These are phyloP conservation scores for Xylaria sp. DNA, from an alignment of 2,329 filamentous ascomycete genomes.

Conservation along the genomic window DNA sequence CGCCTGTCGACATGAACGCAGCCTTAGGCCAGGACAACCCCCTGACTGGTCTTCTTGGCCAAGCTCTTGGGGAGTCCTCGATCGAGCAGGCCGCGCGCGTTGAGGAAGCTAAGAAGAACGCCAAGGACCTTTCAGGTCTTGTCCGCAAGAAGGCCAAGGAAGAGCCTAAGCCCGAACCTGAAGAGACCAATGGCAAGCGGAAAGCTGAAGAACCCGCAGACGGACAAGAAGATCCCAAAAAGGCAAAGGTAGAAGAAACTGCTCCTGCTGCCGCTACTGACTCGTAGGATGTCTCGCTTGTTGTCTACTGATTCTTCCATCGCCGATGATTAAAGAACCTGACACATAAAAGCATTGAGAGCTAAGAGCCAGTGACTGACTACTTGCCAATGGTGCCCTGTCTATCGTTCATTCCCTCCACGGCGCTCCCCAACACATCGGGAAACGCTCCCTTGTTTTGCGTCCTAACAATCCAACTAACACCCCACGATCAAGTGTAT, in stretches of 20 bases:
- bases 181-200: constrained; percentile 48
- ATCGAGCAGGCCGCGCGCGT: constrained; percentile 70
- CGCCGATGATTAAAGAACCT: not conserved
- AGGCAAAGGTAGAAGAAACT: constrained; percentile 28
- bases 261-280: not conserved
- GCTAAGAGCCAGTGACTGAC: not conserved
- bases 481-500: not conserved
- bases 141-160: constrained; percentile 70
- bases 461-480: not conserved
- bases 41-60: constrained; percentile 70
- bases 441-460: constrained; percentile 3
- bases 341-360: not conserved
- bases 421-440: not conserved
- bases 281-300: not conserved
- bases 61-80: constrained; percentile 69
- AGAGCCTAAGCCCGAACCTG: constrained; percentile 55
- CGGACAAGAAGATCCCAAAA: constrained; percentile 24
- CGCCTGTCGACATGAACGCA: constrained; percentile 67
- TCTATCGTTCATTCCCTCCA: not conserved
- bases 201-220: constrained; percentile 46
- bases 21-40: constrained; percentile 63
- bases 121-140: constrained; percentile 78
- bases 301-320: not conserved
- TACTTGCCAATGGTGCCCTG: not conserved
- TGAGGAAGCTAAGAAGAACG: constrained; percentile 77